Conservation (phyloP, 2,329 filamentous ascomycete genomes). For the Fusarium abutilonis region DNA sequence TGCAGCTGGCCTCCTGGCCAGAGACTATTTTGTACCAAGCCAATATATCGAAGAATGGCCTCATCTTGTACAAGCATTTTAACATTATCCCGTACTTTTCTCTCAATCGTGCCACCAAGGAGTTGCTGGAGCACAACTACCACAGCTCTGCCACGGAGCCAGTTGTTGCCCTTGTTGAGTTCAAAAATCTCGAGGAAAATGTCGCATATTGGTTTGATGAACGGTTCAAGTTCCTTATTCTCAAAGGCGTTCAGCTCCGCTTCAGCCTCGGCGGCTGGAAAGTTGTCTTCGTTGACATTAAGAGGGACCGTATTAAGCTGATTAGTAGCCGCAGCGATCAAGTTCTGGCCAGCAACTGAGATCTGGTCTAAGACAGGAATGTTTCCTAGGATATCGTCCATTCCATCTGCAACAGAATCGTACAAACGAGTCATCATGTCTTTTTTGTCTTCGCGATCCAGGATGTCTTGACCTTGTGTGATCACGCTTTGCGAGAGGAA, state of each 20-base stretch:
- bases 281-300: conserved; percentile 61
- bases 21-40: conserved; percentile 76
- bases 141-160: conserved; percentile 93
- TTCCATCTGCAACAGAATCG: conserved; percentile 95
- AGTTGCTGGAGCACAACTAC: conserved; percentile 97
- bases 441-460: conserved; percentile 72
- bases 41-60: conserved; percentile 78
- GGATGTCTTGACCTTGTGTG: conserved; percentile 66
- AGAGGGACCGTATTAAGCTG: conserved; percentile 68
- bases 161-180: conserved; percentile 93
- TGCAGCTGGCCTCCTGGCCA: conserved; percentile 78
- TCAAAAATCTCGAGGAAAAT: conserved; percentile 97
- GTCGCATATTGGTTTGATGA: conserved; percentile 98
- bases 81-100: conserved; percentile 89
- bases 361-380: conserved; percentile 95
- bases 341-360: conserved; percentile 89
- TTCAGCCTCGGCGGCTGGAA: conserved; percentile 79
- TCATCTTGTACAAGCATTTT: conserved; percentile 80
- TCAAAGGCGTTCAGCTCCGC: conserved; percentile 95
- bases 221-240: conserved; percentile 87
- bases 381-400: conserved; percentile 97
- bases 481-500: conserved; percentile 92
- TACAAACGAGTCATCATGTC: conserved; percentile 96
- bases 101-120: conserved; percentile 93
- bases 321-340: conserved; percentile 79